phyloP scores from a whole-genome alignment of 164 flowering plant species.

The Magnolia changhungtana region DNA sequence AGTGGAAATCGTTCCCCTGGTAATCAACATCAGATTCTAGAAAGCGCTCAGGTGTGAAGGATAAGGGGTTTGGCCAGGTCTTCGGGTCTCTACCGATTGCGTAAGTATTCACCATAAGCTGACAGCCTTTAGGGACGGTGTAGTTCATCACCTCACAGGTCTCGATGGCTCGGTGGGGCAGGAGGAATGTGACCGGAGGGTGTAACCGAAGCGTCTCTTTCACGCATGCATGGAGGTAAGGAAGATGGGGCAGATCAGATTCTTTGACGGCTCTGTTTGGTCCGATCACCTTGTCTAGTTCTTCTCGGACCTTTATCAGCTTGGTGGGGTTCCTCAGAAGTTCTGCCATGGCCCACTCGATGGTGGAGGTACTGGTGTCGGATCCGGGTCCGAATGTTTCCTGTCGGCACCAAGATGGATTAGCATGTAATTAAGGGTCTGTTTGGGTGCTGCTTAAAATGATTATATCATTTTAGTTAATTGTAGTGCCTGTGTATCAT shows the following conservation, averaged over 20 bases:
- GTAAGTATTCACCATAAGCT: constrained; percentile 25
- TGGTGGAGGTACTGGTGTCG: constrained; percentile 21
- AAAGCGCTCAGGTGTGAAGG: constrained; percentile 28
- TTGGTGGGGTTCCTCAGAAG: constrained; percentile 17
- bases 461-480: no score
- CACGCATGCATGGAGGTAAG: constrained; percentile 25
- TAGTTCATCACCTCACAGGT: constrained; percentile 23
- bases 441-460: no score
- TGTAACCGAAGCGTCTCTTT: constrained; percentile 29
- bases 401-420: constrained; percentile 6
- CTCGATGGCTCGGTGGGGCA: constrained; percentile 25
- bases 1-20: constrained; percentile 29
- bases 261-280: constrained; percentile 13
- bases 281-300: not conserved
- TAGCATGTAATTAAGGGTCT: not conserved
- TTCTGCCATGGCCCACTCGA: constrained; percentile 33
- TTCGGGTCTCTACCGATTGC: constrained; percentile 28
- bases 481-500: no score
- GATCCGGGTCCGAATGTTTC: constrained; percentile 26
- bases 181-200: constrained; percentile 29
- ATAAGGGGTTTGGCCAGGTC: constrained; percentile 22
- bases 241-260: constrained; percentile 16
- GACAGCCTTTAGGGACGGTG: constrained; percentile 24
- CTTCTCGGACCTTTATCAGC: constrained; percentile 6
- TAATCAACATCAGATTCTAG: constrained; percentile 22